phyloP scores from a whole-genome alignment of 371 early-diverging fungal genomes.

The Choanephora cucurbitarum region DNA sequence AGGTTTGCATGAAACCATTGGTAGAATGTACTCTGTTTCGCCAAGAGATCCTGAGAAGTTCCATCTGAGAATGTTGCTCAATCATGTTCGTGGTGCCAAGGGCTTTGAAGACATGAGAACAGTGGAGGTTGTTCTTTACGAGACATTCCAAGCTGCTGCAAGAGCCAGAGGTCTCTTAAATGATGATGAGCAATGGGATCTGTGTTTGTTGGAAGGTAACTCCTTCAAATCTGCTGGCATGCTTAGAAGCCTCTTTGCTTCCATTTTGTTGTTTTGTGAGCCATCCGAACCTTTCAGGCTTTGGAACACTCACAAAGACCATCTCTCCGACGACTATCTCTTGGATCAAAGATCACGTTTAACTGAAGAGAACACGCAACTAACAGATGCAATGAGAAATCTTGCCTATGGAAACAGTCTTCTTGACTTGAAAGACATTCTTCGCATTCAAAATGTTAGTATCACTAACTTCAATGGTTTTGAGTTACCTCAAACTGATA shows the following conservation, averaged over 20 bases:
- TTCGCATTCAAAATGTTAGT: too few relatives aligned
- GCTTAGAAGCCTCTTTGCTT: slow-evolving; percentile 23
- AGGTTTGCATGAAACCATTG: slow-evolving; percentile 19
- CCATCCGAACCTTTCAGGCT: slow-evolving; percentile 5
- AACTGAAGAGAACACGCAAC: neutral
- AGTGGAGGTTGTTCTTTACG: slow-evolving; percentile 1
- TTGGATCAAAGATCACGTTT: neutral
- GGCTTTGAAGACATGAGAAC: slow-evolving; percentile 18
- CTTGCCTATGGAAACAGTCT: neutral
- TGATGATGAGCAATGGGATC: slow-evolving; percentile 18
- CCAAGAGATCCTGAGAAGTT: slow-evolving; percentile 23
- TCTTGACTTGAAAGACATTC: neutral
- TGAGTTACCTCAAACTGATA: too few relatives aligned
- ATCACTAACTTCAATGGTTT: too few relatives aligned
- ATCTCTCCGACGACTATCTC: slow-evolving; percentile 3
- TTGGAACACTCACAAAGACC: neutral
- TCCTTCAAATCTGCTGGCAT: neutral
- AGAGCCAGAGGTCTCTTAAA: slow-evolving; percentile 8
- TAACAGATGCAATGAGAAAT: neutral
- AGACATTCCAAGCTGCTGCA: slow-evolving; percentile 14
- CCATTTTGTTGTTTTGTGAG: neutral
- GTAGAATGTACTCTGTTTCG: slow-evolving; percentile 18
- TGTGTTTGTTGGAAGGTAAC: slow-evolving; percentile 18
- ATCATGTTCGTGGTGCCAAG: slow-evolving; percentile 17
- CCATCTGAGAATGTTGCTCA: slow-evolving; percentile 19